Evolutionary conservation across 257 asterid species (phyloP).

Genomic region (Primulina huaijiensis): DNA sequence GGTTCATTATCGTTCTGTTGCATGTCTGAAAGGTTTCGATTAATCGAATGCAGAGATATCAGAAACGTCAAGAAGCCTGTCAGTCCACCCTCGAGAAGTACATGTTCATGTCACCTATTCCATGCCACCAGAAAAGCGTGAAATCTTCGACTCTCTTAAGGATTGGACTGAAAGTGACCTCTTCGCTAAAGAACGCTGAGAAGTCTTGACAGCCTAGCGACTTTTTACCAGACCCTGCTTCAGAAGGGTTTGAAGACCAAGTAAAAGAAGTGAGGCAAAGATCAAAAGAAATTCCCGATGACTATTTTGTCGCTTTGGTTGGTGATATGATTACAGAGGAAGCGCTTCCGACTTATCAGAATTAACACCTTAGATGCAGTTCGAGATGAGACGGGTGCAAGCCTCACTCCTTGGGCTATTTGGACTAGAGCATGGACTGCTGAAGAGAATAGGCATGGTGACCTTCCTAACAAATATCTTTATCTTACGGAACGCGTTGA

Average conservation of each 20-base stretch:
- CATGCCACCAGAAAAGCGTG: slow-evolving; percentile 62
- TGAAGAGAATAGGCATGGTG: slow-evolving; percentile 78
- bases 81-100: slow-evolving; percentile 31
- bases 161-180: slow-evolving; percentile 59
- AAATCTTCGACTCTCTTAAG: slow-evolving; percentile 56
- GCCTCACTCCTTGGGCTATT: slow-evolving; percentile 68
- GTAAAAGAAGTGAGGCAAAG: slow-evolving; percentile 71
- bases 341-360: slow-evolving; percentile 82
- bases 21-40: no score
- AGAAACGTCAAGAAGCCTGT: slow-evolving; percentile 36
- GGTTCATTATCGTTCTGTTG: no score
- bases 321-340: slow-evolving; percentile 81
- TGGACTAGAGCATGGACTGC: slow-evolving; percentile 84
- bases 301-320: slow-evolving; percentile 60
- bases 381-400: slow-evolving; percentile 77
- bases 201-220: slow-evolving; percentile 71
- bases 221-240: slow-evolving; percentile 68
- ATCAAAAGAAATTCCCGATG: slow-evolving; percentile 66
- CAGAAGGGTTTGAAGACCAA: slow-evolving; percentile 71
- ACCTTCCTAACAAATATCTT: slow-evolving; percentile 61
- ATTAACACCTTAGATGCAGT: slow-evolving; percentile 71
- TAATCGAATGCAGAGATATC: slow-evolving; percentile 36
- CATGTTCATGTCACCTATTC: slow-evolving; percentile 67
- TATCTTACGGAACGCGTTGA: slow-evolving; percentile 71
- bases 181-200: slow-evolving; percentile 63